A percentile compares a stretch with the other conserved stretches of the same genome.
phyloP scores from a whole-genome alignment of 257 asterid genomes.

The Solanum appendiculatum region DNA sequence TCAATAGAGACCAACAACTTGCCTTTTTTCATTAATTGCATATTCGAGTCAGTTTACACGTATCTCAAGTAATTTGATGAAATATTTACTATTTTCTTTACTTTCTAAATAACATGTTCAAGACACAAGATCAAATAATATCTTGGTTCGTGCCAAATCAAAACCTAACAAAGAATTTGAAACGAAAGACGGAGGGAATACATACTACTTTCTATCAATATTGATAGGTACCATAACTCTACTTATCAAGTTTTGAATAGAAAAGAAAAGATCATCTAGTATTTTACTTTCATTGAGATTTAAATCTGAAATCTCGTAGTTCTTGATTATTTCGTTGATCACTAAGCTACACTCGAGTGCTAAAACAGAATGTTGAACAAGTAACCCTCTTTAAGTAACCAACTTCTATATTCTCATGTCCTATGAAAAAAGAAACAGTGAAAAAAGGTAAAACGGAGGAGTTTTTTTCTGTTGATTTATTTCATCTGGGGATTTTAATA shows the following conservation, averaged over 20 bases:
- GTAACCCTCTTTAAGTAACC: background rate
- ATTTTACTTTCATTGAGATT: too few relatives aligned
- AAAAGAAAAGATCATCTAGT: too few relatives aligned
- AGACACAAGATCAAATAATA: too few relatives aligned
- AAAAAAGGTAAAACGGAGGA: background rate
- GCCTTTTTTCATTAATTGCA: background rate
- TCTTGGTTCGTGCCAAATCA: too few relatives aligned
- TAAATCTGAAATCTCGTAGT: accelerated
- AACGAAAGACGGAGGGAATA: too few relatives aligned
- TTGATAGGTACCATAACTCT: too few relatives aligned
- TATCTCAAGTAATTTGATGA: background rate
- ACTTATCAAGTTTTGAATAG: too few relatives aligned
- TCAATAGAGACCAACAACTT: conserved; percentile 48
- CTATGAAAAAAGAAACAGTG: background rate
- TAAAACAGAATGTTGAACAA: background rate
- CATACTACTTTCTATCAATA: too few relatives aligned
- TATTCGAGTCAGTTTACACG: background rate
- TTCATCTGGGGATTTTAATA: background rate
- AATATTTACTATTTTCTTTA: background rate
- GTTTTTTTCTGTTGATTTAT: background rate
- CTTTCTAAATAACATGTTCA: background rate
- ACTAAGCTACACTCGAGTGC: accelerated
- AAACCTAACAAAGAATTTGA: too few relatives aligned
- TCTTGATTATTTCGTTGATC: background rate
- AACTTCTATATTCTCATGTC: background rate